Percentiles rank a stretch among this genome's conserved stretches.
Conservation (phyloP, 192 early-diverging fungal species). For the Coemansia sp. region DNA sequence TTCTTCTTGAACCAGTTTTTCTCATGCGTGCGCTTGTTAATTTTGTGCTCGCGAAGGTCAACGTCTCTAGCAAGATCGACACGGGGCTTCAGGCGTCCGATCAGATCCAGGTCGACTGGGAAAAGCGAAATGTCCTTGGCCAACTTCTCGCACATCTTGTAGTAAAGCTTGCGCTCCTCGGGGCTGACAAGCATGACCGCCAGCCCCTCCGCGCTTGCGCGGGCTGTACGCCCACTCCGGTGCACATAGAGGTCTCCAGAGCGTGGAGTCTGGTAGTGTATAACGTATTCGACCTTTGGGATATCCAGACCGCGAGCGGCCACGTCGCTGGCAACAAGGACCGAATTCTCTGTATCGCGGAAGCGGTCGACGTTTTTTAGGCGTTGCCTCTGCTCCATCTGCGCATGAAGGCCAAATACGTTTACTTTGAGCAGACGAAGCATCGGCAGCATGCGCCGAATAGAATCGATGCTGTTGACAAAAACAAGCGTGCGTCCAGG, state of each 20-base stretch:
- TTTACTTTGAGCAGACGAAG: constrained; percentile 73
- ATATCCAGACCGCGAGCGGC: constrained; percentile 97
- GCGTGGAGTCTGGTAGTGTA: constrained; percentile 95
- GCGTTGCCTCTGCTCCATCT: constrained; percentile 96
- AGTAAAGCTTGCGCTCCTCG: constrained; percentile 79
- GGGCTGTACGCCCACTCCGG: constrained; percentile 90
- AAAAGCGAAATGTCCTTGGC: constrained; percentile 79
- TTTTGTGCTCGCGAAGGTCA: constrained; percentile 76
- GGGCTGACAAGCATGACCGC: constrained; percentile 83
- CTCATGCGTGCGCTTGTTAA: constrained; percentile 69
- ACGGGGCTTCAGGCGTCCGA: constrained; percentile 72
- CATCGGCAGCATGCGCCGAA: constrained; percentile 85
- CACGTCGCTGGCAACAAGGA: constrained; percentile 94
- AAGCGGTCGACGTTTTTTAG: constrained; percentile 93
- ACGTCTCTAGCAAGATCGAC: constrained; percentile 82
- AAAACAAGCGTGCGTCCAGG: constrained; percentile 92
- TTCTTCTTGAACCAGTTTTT: constrained; percentile 77
- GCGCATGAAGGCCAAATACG: constrained; percentile 86
- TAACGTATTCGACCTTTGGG: constrained; percentile 86
- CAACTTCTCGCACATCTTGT: constrained; percentile 80
- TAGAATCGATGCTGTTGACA: constrained; percentile 93
- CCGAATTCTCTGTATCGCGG: constrained; percentile 67
- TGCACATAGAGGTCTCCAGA: constrained; percentile 96
- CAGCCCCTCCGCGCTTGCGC: constrained; percentile 81
- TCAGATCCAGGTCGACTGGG: constrained; percentile 75